Evolutionary conservation across 2,329 filamentous ascomycete genomes (phyloP), one percentile per base, ranked within the genome.

Genomic region (Neoarthrinium moseri): DNA sequence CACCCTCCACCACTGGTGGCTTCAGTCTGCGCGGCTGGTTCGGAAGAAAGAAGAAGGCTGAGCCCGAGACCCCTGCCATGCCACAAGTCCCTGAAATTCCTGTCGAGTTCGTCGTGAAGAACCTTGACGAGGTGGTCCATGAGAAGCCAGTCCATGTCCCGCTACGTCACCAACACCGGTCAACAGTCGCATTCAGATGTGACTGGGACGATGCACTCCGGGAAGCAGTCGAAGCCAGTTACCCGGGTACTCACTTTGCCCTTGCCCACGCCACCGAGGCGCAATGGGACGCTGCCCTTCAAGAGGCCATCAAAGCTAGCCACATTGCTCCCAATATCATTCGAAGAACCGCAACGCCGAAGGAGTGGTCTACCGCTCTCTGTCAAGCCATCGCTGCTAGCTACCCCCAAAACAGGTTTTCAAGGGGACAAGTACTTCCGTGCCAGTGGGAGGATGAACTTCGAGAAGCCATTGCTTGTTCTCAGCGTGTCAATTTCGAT

Each of bases 301-400:
- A 55, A 27, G 49, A 44, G 22, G 58, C 58, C 26, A 52, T 56
- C 23, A 46, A 49, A 30, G 49, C 53, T 23, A 56, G 58, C 37
- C 47, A 53, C 30, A 41, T 54, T 12, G 20, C 48, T 3, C 46
- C 50, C 5, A 53, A 51, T 21, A 41, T 56, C 21, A 39, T 23
- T 17, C 56, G 56, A 18, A 52, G 29, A 29, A 8, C 24, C 18
- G 48, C 54, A 4, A 55, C 59, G 13, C 53, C 58, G 17, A 56
- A 53, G 27, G 56, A 66, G 18, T 70, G 68, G 67, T 56, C 60
- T 7, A 56, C 57, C 15, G 73, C 73, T 4, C 63, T 76, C 2
- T 50, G 60, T 4, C 50, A 64, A 40, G 67, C 70, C 15, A 50
- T 69, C 20, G 48, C 55, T 4, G 58, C 61, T 30, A 66, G 66